Base-by-base conservation (phyloP, 2,329 filamentous ascomycete genomes). In the Ophiocordyceps polyrhachis-furcata region DNA sequence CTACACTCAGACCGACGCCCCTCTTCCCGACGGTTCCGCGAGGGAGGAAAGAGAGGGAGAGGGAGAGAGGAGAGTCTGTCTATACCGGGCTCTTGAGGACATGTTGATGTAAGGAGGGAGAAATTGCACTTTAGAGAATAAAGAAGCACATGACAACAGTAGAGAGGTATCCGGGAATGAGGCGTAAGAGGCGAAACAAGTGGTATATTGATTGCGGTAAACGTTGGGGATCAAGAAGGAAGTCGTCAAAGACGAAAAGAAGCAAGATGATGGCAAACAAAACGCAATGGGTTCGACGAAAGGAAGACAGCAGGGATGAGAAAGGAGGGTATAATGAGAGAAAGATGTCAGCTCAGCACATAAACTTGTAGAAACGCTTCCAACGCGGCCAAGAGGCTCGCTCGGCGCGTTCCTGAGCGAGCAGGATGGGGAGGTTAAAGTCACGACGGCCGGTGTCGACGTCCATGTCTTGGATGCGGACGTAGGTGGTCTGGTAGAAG, bases 381-480 rank as follows among this genome's bases (percentile, higher is more conserved):
- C 83, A 89, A 47, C 52, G 62, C 0, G 84, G 83, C 84, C 83
- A 89, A 5, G 62, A 58, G 29, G 70, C 73, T 54, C 70, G 69
- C 65, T 95, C 87, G 44, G 82, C 80, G 37, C 70, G 65, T 66
- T 95, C 89, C 59, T 93, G 82, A 40, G 79, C 79, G 43, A 93
- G 68, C 43, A 96, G 64, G 48, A 83, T 75, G 25, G 79, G 76
- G 41, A 95, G 64, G 58, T 94, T 88, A 47, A 95, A 73, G 56
- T 94, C 86, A 23, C 88, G 71, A 25, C 87, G 76, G 2, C 89
- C 89, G 0, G 87, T 93, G 48, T 81, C 75, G 49, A 95, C 64
- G 61, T 95, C 88, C 79, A 95, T 93, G 49, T 93, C 81, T 43
- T 71, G 67, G 31, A 73, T 63, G 17, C 71, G 68, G 40, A 94